These are phyloP conservation scores for Backusella psychrophila DNA, from an alignment of 192 early-diverging fungal species.

Conservation along the genomic window DNA sequence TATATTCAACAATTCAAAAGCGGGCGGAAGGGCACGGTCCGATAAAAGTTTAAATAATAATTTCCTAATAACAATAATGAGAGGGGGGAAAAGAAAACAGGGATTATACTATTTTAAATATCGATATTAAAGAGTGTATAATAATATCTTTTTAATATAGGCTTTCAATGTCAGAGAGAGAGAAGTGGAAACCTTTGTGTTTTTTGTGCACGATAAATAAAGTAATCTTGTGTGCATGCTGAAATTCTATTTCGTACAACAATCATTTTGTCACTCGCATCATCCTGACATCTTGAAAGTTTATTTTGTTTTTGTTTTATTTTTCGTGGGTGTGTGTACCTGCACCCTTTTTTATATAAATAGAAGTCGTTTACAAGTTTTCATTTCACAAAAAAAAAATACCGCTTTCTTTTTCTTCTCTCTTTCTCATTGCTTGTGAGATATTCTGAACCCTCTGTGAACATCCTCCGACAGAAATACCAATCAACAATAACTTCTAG, in stretches of 20 bases:
- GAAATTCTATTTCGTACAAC: not conserved
- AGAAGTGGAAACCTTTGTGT: not conserved
- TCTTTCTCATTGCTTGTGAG: not conserved
- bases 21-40: not conserved
- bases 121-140: not conserved
- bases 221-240: not conserved
- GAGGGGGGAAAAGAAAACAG: not conserved
- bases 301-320: conserved; percentile 8
- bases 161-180: not conserved
- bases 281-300: conserved; percentile 7
- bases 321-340: conserved; percentile 1
- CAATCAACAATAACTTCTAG: not conserved
- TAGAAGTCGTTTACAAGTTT: not conserved
- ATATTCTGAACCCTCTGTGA: not conserved
- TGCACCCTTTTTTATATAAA: not conserved
- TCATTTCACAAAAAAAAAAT: not conserved
- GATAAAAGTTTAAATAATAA: not conserved
- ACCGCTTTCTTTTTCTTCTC: not conserved
- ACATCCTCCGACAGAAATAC: not conserved
- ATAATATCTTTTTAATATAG: not conserved
- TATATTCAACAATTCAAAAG: not conserved
- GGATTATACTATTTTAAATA: not conserved
- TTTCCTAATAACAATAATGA: not conserved
- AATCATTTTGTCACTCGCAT: not conserved
- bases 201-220: not conserved